These are phyloP conservation scores for Mortierella sp. DNA, from an alignment of 371 early-diverging fungal species.

Conservation along the genomic window DNA sequence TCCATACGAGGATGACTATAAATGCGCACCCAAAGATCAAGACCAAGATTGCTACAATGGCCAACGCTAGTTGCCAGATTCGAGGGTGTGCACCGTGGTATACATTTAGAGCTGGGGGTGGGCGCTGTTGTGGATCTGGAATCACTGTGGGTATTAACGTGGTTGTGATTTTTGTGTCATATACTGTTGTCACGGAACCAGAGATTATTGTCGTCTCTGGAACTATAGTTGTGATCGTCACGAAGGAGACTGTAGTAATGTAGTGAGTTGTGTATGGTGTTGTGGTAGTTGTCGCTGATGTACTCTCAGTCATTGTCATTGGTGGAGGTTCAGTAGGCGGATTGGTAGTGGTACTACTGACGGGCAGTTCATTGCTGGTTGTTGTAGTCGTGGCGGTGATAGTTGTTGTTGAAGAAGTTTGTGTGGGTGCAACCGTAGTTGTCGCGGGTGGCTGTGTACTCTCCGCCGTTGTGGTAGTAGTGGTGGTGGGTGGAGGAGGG, in stretches of 20 bases:
- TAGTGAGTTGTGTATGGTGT: slow-evolving; percentile 23
- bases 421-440: not conserved
- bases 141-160: slow-evolving; percentile 17
- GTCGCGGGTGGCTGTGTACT: not conserved
- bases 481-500: no score
- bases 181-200: slow-evolving; percentile 23
- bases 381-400: not conserved
- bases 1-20: slow-evolving; percentile 13
- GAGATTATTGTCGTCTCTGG: slow-evolving; percentile 31
- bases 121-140: slow-evolving; percentile 29
- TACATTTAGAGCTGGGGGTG: not conserved
- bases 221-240: slow-evolving; percentile 27
- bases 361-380: no score
- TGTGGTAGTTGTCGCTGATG: not conserved
- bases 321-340: not conserved
- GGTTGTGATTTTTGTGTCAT: slow-evolving; percentile 1
- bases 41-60: slow-evolving; percentile 15
- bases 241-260: slow-evolving; percentile 25
- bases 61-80: slow-evolving; percentile 25
- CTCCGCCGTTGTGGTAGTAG: not conserved
- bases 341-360: not conserved
- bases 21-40: slow-evolving; percentile 13
- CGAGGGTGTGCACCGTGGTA: not conserved
- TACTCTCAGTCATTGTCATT: not conserved
- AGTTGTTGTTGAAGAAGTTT: no score